Conservation (phyloP, 169 alveolate genomes). For the Plasmodium vinckei region DNA sequence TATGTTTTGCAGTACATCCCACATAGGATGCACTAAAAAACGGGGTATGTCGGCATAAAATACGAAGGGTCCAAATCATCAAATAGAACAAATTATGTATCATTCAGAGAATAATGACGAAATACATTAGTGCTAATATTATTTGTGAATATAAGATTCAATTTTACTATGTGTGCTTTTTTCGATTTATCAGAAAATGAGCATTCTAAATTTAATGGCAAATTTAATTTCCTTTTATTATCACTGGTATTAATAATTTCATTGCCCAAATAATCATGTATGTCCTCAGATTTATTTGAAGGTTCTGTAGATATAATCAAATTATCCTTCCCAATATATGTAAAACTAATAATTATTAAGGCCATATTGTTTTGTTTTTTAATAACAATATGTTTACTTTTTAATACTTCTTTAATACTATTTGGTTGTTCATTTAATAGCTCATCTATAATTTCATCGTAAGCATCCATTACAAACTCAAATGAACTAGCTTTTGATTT, state of each 20-base stretch:
- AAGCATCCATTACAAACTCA: conserved; percentile 41
- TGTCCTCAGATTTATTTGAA: background rate
- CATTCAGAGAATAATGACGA: conserved; percentile 41
- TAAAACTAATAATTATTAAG: conserved; percentile 52
- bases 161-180: conserved; percentile 30
- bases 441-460: conserved; percentile 66
- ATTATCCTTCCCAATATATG: conserved; percentile 7
- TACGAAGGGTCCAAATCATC: too few species aligned
- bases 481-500: conserved; percentile 13
- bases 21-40: too few species aligned
- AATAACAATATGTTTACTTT: conserved; percentile 19
- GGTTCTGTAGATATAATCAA: background rate
- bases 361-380: conserved; percentile 68
- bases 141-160: conserved; percentile 61
- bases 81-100: background rate
- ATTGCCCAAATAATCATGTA: background rate
- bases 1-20: too few species aligned
- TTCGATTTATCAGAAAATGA: conserved; percentile 69
- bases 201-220: conserved; percentile 49
- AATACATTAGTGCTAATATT: conserved; percentile 23
- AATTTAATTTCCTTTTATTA: conserved; percentile 34
- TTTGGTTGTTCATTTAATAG: conserved; percentile 22
- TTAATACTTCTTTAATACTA: conserved; percentile 26
- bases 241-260: background rate
- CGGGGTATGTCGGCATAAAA: too few species aligned